Percentiles rank a stretch among this genome's conserved stretches.
phyloP scores from a whole-genome alignment of 2,329 filamentous ascomycete species.

The Apiospora aurea region DNA sequence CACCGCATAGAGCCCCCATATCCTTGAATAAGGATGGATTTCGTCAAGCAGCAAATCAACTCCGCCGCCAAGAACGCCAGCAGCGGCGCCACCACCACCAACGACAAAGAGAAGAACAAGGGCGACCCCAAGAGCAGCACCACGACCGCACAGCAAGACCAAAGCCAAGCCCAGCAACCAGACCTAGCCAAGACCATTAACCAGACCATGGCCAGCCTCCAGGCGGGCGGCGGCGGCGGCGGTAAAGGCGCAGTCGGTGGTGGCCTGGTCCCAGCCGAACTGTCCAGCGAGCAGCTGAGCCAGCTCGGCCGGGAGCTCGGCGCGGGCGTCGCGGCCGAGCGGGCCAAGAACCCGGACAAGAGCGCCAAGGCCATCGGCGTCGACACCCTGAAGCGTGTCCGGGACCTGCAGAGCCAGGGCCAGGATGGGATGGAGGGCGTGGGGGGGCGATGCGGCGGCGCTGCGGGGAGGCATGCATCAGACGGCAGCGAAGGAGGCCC shows the following conservation, averaged over 20 bases:
- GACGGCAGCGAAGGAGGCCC: not conserved
- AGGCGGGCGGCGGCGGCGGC: not conserved
- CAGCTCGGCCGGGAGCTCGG: not conserved
- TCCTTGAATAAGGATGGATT: not conserved
- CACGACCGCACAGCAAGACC: not conserved
- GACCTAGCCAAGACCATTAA: not conserved
- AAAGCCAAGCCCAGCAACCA: not conserved
- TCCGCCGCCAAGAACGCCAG: not conserved
- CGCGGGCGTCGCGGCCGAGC: not conserved
- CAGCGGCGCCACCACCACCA: not conserved
- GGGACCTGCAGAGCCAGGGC: not conserved
- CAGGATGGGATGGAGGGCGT: not conserved
- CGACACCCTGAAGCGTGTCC: constrained; percentile 7
- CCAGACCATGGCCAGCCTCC: not conserved
- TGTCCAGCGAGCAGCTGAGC: not conserved
- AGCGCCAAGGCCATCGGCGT: not conserved
- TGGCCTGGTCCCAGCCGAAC: not conserved
- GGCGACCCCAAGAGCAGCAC: not conserved
- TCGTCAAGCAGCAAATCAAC: constrained; percentile 1
- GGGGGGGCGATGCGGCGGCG: not conserved
- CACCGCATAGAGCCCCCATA: not conserved
- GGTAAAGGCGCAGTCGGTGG: not conserved
- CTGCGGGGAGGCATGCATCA: not conserved
- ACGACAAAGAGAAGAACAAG: not conserved
- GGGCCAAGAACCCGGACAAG: constrained; percentile 5